These are phyloP conservation scores for Macroventuria anomochaeta DNA, from an alignment of 2,329 filamentous ascomycete genomes.

Conservation along the genomic window DNA sequence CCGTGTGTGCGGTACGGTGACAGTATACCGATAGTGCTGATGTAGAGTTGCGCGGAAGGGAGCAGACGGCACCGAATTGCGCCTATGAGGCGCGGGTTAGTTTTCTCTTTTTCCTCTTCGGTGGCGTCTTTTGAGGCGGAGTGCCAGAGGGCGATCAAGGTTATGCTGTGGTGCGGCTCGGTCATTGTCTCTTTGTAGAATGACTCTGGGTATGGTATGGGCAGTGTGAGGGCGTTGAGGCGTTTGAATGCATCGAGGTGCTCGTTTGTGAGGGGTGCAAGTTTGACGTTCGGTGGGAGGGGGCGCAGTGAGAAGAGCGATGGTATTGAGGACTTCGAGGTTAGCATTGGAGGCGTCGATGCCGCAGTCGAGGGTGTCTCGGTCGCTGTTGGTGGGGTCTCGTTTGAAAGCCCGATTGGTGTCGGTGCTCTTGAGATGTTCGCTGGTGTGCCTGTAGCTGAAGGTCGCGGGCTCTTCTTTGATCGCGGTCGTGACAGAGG, in stretches of 20 bases:
- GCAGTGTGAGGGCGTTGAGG: slow-evolving; percentile 64
- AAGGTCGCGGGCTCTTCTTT: slow-evolving; percentile 36
- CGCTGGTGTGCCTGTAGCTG: slow-evolving; percentile 25
- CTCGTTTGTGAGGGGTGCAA: slow-evolving; percentile 59
- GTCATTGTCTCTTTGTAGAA: slow-evolving; percentile 68
- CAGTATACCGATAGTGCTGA: slow-evolving; percentile 65
- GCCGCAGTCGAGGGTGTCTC: slow-evolving; percentile 5
- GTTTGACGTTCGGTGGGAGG: slow-evolving; percentile 58
- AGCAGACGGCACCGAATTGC: slow-evolving; percentile 57
- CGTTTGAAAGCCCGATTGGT: slow-evolving; percentile 13
- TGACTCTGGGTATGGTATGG: slow-evolving; percentile 65
- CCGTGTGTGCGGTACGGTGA: slow-evolving; percentile 65
- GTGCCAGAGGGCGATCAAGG: slow-evolving; percentile 66
- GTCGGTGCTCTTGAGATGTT: slow-evolving; percentile 25
- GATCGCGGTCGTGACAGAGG: slow-evolving; percentile 33
- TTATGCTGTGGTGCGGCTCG: slow-evolving; percentile 61
- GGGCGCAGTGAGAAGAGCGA: slow-evolving; percentile 38
- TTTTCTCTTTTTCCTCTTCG: slow-evolving; percentile 8
- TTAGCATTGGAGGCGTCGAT: slow-evolving; percentile 4
- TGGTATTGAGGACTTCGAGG: slow-evolving; percentile 3
- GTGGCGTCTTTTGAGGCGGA: slow-evolving; percentile 19
- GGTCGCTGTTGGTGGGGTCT: slow-evolving; percentile 3
- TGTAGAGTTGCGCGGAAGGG: slow-evolving; percentile 58
- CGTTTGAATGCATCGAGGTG: slow-evolving; percentile 64
- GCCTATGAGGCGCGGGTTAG: slow-evolving; percentile 51